phyloP scores from a whole-genome alignment of 139 green algal genomes.

The Diplosphaera chodatii region DNA sequence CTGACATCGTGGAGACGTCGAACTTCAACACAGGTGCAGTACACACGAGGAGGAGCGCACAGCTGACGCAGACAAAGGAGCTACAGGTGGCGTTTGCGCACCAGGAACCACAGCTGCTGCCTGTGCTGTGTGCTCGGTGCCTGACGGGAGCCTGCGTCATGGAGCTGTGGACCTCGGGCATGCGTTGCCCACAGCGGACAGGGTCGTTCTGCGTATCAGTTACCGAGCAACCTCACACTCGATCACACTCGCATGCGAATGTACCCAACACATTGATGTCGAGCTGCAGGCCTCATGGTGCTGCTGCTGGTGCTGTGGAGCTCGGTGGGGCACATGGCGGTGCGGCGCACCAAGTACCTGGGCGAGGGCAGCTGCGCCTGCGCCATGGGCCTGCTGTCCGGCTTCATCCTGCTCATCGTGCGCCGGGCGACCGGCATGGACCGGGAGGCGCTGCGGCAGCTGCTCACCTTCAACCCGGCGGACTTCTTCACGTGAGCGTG shows the following conservation, averaged over 20 bases:
- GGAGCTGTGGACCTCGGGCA: too few species aligned
- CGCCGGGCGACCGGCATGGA: constrained; percentile 18
- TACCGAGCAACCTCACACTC: too few species aligned
- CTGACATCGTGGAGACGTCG: neutral
- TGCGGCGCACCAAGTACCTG: neutral
- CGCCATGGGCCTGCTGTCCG: constrained; percentile 11
- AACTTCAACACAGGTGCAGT: neutral
- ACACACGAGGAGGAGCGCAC: too few species aligned
- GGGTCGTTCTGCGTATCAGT: too few species aligned
- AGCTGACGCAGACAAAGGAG: too few species aligned
- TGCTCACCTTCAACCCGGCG: constrained; percentile 42
- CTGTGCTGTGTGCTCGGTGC: too few species aligned
- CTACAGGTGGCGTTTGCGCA: too few species aligned
- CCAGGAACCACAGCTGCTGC: too few species aligned
- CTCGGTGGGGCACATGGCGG: neutral
- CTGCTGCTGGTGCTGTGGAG: neutral
- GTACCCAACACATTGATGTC: too few species aligned
- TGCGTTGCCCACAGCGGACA: too few species aligned
- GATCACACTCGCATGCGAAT: too few species aligned
- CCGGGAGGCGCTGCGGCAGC: constrained; percentile 23
- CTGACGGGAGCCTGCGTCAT: too few species aligned
- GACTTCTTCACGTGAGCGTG: constrained; percentile 48
- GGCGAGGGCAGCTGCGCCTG: constrained; percentile 26
- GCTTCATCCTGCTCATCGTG: constrained; percentile 4
- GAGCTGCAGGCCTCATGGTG: neutral